Evolutionary conservation across 2,329 filamentous ascomycete species (phyloP), one percentile per base, ranked within the genome.

Genomic region (Macrophomina tecta): DNA sequence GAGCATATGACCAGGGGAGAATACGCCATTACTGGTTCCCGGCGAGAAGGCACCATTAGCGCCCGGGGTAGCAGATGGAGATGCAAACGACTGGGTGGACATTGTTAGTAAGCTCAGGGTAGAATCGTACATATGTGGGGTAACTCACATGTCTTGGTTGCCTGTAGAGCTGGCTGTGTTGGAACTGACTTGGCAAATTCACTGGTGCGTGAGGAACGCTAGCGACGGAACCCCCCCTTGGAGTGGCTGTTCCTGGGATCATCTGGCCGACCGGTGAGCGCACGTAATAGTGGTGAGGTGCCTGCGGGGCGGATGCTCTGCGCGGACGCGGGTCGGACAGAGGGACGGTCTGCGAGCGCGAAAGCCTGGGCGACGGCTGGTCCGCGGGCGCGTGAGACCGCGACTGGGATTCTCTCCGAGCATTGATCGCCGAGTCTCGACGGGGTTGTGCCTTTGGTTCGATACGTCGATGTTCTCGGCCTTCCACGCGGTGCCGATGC

Each of bases 111-210:
- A 61, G 40, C 40, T 23, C 38, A 6, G n/a, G 5, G 30, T 5
- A 38, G 16, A 3, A n/a, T 5, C 18, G 6, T 5, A 40, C 34
- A 36, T 32, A 30, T 48, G 32, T 28, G 34, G 63, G 30, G 32
- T 40, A 18, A 12, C 63, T 65, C 34, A 65, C 63, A 30, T 55
- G 63, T 65, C 63, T 49, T 11, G 32, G 51, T 9, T 40, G 45
- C 40, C 63, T 56, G 32, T 65, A 65, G 14, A 48, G 62, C n/a
- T 48, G 62, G n/a, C 62, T 55, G 30, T 65, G 56, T 45, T 65
- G 62, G 7, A 36, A 65, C 28, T 65, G 62, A 23, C 62, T 46
- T 1, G 62, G 62, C 14, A 65, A 32, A 34, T 36, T 28, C 16
- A 65, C 62, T 7, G 62, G 62, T 28, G 45, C 45, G 30, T 34